Percentiles rank a stretch among this genome's conserved stretches.
Conservation (phyloP, 176 grass and related monocot genomes). For the Leersia perrieri region DNA sequence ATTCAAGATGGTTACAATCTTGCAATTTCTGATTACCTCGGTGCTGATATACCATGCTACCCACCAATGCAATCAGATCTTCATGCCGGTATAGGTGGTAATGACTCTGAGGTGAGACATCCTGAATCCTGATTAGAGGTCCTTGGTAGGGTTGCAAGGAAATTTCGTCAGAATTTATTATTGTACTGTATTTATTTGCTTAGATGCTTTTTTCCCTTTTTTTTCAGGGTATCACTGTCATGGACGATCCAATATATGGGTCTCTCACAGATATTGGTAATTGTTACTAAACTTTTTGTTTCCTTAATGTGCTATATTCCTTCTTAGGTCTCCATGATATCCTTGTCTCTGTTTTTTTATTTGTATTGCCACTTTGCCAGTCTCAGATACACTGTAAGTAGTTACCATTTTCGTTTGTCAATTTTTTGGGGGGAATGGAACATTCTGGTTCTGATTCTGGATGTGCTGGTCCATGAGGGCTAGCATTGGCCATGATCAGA, state of each 20-base stretch:
- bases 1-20: constrained; percentile 76
- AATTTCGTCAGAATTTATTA: background rate
- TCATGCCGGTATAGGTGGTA: constrained; percentile 54
- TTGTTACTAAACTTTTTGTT: constrained; percentile 8
- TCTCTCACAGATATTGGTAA: constrained; percentile 77
- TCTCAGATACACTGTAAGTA: constrained; percentile 14
- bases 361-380: background rate
- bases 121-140: background rate
- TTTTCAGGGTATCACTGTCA: constrained; percentile 47
- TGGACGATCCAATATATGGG: constrained; percentile 77
- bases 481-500: background rate
- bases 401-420: background rate
- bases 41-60: constrained; percentile 67
- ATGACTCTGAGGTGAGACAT: constrained; percentile 33
- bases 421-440: background rate
- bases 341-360: background rate
- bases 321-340: constrained; percentile 8
- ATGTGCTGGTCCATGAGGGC: constrained; percentile 6
- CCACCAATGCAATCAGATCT: constrained; percentile 67
- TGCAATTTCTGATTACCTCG: constrained; percentile 73
- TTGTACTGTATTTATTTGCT: constrained; percentile 14
- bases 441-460: background rate
- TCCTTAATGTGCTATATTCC: background rate
- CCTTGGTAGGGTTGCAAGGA: background rate
- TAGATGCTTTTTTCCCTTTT: constrained; percentile 26